phyloP scores from a whole-genome alignment of 1,284 basidiomycete genomes.

The Inonotus hispidus region DNA sequence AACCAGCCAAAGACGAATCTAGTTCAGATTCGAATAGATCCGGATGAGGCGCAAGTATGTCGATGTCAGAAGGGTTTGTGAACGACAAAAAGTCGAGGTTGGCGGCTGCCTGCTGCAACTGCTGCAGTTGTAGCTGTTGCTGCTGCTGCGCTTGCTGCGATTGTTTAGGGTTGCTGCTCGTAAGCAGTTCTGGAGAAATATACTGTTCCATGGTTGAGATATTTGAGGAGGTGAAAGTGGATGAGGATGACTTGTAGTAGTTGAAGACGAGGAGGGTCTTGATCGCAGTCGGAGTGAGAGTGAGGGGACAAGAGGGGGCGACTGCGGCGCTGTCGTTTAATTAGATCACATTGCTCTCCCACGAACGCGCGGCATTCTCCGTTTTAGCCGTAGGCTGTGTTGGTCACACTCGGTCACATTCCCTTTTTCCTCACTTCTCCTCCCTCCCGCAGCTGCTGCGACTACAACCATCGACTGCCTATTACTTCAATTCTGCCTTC shows the following conservation, averaged over 20 bases:
- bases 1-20: slow-evolving; percentile 59
- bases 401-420: neutral
- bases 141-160: slow-evolving; percentile 15
- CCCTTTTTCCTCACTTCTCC: neutral
- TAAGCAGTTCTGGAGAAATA: slow-evolving; percentile 17
- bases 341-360: neutral
- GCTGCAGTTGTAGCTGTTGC: slow-evolving; percentile 15
- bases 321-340: neutral
- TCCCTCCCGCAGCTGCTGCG: neutral
- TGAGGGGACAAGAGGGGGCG: neutral
- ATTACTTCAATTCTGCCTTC: neutral
- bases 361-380: neutral
- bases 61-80: slow-evolving; percentile 50
- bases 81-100: slow-evolving; percentile 63
- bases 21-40: slow-evolving; percentile 78
- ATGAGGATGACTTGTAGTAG: slow-evolving; percentile 4
- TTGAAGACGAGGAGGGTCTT: neutral
- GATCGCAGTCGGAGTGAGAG: slow-evolving; percentile 5
- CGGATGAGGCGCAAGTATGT: slow-evolving; percentile 61
- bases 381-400: neutral
- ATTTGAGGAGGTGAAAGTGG: slow-evolving; percentile 7
- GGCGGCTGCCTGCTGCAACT: slow-evolving; percentile 24
- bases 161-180: slow-evolving; percentile 7
- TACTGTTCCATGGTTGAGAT: slow-evolving; percentile 19
- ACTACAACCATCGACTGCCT: neutral